Evolutionary conservation across 306 rosid species (phyloP).

Genomic region (Boehmeria nivea): DNA sequence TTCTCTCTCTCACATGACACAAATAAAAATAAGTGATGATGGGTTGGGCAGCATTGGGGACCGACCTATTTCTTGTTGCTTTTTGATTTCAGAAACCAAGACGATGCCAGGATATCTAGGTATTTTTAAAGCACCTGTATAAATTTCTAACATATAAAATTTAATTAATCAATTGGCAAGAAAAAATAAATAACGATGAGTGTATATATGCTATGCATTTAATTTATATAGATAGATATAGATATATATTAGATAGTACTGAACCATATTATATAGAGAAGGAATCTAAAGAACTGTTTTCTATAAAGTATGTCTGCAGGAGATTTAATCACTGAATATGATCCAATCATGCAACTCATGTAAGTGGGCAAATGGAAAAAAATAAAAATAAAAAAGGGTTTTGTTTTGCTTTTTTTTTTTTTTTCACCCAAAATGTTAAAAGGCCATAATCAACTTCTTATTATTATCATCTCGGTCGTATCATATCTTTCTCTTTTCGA

Average conservation of each 20-base stretch:
- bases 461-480: constrained; percentile 22
- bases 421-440: constrained; percentile 33
- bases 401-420: constrained; percentile 21
- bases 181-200: neutral
- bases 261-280: constrained; percentile 3
- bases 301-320: constrained; percentile 15
- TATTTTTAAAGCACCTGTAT: neutral
- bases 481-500: constrained; percentile 7
- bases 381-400: too few species aligned
- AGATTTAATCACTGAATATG: constrained; percentile 11
- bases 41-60: constrained; percentile 35
- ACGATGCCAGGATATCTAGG: constrained; percentile 9
- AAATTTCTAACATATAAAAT: neutral
- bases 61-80: constrained; percentile 25
- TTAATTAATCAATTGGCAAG: neutral
- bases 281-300: constrained; percentile 9
- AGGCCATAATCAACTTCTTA: constrained; percentile 38
- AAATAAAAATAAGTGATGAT: constrained; percentile 14
- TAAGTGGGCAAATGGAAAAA: neutral
- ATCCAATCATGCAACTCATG: constrained; percentile 15
- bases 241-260: neutral
- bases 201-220: neutral
- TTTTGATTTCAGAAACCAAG: constrained; percentile 22
- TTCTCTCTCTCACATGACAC: constrained; percentile 21
- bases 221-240: neutral